Evolutionary conservation across 371 early-diverging fungal species (phyloP), one percentile per base, ranked within the genome.

Genomic region (Mortierella sp.): DNA sequence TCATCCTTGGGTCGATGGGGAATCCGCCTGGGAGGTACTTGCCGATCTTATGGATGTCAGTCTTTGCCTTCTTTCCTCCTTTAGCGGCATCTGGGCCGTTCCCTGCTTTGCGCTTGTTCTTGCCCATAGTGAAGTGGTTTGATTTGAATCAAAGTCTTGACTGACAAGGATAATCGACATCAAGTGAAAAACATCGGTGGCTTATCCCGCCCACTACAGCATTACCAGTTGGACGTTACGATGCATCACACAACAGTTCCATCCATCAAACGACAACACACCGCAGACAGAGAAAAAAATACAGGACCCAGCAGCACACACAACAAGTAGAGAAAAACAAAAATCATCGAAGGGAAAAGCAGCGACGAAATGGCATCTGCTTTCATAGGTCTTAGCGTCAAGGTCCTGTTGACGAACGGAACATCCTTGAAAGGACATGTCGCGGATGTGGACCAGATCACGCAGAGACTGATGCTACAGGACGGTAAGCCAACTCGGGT

Each of bases 331-430:
- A 37, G 27, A 48, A 47, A 19, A 31, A 17, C 41, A 39, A 31
- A 19, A 5, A 21, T 4, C 49, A 37, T 14, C 46, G 15, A n/a
- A n/a, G n/a, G 28, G 12, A 31, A 3, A 26, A 19, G 48, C 37
- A n/a, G n/a, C n/a, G n/a, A n/a, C n/a, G n/a, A n/a, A n/a, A 89
- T 89, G 89, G 81, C 87, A 28, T 83, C 85, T 56, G 80, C 82
- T 41, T 89, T 87, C 59, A 62, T 86, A 49, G 89, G 89, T 34
- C 65, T 84, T 41, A 80, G 72, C 43, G 84, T 87, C 49, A 70
- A 80, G 31, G 78, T 86, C 17, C 57, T 76, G 42, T 61, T 86
- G 50, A 82, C 82, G 24, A 79, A 80, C 24, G 87, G 86, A 19
- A 50, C 84, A 19, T 78, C 80, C 26, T 62, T 85, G 14, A 81